Conservation (phyloP, 1,284 basidiomycete genomes). For the Ustilago shanxiensis region DNA sequence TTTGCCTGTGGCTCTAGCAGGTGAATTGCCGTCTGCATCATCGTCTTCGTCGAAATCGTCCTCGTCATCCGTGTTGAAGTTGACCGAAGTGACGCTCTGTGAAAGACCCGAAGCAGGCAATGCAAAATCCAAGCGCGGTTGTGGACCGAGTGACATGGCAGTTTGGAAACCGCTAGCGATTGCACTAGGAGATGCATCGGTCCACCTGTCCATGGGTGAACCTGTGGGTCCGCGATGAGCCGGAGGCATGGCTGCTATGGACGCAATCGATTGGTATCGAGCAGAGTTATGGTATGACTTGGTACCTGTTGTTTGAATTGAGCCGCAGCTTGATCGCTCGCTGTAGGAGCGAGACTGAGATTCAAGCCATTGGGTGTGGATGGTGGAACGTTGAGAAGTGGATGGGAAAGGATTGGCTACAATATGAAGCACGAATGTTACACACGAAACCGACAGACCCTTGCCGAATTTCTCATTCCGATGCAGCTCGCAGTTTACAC, state of each 20-base stretch:
- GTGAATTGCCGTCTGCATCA: constrained; percentile 37
- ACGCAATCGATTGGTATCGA: not conserved
- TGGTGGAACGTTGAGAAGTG: not conserved
- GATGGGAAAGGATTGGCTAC: not conserved
- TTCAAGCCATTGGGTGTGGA: not conserved
- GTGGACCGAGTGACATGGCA: constrained; percentile 59
- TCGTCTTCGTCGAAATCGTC: constrained; percentile 55
- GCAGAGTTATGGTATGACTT: not conserved
- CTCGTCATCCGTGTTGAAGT: constrained; percentile 45
- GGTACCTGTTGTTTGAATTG: not conserved
- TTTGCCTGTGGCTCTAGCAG: constrained; percentile 14
- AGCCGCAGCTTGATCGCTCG: not conserved
- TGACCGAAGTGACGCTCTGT: constrained; percentile 18
- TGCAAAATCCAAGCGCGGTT: constrained; percentile 33
- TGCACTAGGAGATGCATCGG: constrained; percentile 56
- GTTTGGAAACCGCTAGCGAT: constrained; percentile 55
- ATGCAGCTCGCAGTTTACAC: too few relatives aligned
- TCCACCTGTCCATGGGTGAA: constrained; percentile 60
- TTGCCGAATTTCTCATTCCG: not conserved
- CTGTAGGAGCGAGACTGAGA: not conserved
- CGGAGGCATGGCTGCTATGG: constrained; percentile 39
- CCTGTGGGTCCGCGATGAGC: constrained; percentile 54
- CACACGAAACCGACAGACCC: too few relatives aligned
- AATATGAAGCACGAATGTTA: not conserved
- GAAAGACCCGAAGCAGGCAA: constrained; percentile 16